phyloP scores from a whole-genome alignment of 2,329 filamentous ascomycete genomes.

The Ramichloridium luteum region DNA sequence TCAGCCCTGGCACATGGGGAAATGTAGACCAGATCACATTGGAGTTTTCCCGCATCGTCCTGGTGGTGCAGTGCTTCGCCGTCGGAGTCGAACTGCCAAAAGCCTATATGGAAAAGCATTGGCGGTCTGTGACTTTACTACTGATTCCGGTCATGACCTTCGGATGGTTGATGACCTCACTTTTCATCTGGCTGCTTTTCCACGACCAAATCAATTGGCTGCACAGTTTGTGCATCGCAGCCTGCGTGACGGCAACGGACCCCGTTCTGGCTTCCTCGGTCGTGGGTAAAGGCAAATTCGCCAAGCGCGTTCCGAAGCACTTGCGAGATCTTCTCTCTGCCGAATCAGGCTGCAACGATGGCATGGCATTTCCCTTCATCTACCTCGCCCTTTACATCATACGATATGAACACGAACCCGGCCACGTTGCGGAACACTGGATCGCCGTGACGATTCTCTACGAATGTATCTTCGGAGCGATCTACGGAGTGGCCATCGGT shows the following conservation, averaged over 20 bases:
- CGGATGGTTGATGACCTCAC: slow-evolving; percentile 83
- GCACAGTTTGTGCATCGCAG: slow-evolving; percentile 73
- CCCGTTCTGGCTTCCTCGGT: slow-evolving; percentile 94
- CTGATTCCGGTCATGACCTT: slow-evolving; percentile 95
- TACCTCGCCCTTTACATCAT: slow-evolving; percentile 88
- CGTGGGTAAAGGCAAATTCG: slow-evolving; percentile 97
- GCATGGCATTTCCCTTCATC: slow-evolving; percentile 98
- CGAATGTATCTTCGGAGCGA: slow-evolving; percentile 83
- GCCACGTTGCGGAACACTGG: slow-evolving; percentile 69
- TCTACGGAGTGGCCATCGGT: slow-evolving; percentile 78
- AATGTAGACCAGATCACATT: slow-evolving; percentile 77
- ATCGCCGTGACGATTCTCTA: slow-evolving; percentile 83
- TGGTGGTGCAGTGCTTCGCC: slow-evolving; percentile 86
- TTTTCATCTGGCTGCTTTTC: slow-evolving; percentile 87
- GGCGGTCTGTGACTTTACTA: slow-evolving; percentile 79
- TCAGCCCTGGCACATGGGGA: slow-evolving; percentile 65
- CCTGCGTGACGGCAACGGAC: slow-evolving; percentile 94
- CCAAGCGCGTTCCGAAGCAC: slow-evolving; percentile 94
- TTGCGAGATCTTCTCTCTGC: slow-evolving; percentile 86
- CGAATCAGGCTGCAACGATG: slow-evolving; percentile 97
- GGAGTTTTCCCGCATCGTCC: slow-evolving; percentile 78
- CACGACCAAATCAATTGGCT: slow-evolving; percentile 70
- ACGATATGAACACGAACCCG: slow-evolving; percentile 58
- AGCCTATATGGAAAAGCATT: slow-evolving; percentile 96
- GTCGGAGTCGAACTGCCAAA: slow-evolving; percentile 83